Conservation (phyloP, 176 grass and related monocot species). For the Otatea glauca region DNA sequence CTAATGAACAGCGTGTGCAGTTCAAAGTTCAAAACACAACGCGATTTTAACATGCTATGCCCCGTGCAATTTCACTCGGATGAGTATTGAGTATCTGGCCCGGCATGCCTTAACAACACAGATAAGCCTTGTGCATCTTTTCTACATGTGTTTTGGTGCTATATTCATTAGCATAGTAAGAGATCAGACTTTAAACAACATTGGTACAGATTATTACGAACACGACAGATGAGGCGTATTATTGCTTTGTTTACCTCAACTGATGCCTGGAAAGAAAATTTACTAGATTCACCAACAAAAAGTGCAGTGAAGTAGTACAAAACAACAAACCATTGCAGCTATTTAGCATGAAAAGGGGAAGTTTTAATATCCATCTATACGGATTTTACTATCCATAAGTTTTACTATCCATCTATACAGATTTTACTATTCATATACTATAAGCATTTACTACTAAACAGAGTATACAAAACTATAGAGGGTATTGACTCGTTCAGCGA, state of each 20-base stretch:
- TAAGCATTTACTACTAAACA: no score
- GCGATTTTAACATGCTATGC: no score
- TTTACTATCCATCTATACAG: no score
- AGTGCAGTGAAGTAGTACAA: neutral
- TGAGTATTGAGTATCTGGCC: no score
- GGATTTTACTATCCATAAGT: no score
- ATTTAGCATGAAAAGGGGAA: neutral
- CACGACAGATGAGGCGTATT: neutral
- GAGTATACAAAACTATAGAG: no score
- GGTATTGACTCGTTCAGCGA: no score
- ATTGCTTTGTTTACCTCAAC: neutral
- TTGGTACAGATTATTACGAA: neutral
- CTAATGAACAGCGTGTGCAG: neutral
- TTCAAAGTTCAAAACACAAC: neutral
- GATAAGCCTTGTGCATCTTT: neutral
- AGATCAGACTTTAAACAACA: neutral
- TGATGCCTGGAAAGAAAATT: neutral
- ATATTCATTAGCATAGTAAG: neutral
- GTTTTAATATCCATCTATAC: no score
- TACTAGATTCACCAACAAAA: constrained; percentile 6
- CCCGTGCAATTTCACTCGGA: neutral
- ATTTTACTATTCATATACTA: no score
- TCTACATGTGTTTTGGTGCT: neutral
- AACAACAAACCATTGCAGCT: neutral
- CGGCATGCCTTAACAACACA: no score